Conservation (phyloP, 2,329 filamentous ascomycete species). For the Cladophialophora bantiana region DNA sequence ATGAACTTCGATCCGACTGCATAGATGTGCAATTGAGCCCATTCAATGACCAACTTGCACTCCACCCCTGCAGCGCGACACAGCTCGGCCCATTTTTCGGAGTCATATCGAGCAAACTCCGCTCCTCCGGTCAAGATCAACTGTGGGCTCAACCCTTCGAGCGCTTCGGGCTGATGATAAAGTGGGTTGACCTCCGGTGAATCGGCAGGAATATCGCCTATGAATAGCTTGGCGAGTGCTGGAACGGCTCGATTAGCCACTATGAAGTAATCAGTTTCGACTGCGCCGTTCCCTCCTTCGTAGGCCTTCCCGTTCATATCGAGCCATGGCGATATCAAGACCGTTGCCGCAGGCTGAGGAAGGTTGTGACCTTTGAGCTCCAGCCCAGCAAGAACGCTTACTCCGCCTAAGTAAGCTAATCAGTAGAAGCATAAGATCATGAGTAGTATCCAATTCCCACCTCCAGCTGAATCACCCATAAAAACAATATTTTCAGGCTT, state of each 20-base stretch:
- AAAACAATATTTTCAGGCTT: conserved; percentile 82
- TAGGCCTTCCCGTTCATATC: conserved; percentile 69
- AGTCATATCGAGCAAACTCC: conserved; percentile 26
- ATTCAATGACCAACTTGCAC: conserved; percentile 20
- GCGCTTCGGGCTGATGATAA: background rate
- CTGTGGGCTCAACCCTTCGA: conserved; percentile 16
- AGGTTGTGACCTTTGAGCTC: conserved; percentile 7
- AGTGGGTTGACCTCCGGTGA: conserved; percentile 26
- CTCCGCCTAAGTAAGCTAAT: conserved; percentile 54
- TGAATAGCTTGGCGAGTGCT: conserved; percentile 5
- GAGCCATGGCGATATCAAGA: conserved; percentile 93
- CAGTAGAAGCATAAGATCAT: background rate
- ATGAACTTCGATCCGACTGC: conserved; percentile 23
- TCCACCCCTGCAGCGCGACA: conserved; percentile 12
- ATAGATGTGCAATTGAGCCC: conserved; percentile 27
- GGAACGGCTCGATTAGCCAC: conserved; percentile 18
- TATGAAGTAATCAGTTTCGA: conserved; percentile 28
- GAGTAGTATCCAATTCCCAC: conserved; percentile 41
- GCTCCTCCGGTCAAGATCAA: conserved; percentile 22
- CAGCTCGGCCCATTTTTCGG: conserved; percentile 17
- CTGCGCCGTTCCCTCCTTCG: conserved; percentile 22
- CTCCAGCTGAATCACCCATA: conserved; percentile 91
- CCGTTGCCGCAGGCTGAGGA: conserved; percentile 83
- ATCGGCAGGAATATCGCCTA: conserved; percentile 4
- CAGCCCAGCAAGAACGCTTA: conserved; percentile 68